phyloP scores from a whole-genome alignment of 352 stramenopile species.

The Phytophthora crassamura region DNA sequence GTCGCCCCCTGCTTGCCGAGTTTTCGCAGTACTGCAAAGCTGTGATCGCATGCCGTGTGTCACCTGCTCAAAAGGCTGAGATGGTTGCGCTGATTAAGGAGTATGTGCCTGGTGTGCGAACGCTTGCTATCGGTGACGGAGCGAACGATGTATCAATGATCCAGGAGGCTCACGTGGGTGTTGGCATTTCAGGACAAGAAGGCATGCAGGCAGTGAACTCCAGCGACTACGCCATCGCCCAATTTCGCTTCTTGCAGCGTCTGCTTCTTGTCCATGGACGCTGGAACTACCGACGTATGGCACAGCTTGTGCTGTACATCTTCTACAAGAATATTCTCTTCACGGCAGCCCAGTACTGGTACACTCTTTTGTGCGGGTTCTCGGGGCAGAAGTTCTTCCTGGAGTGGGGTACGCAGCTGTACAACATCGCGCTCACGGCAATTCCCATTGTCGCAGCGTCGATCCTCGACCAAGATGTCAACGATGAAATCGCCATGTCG shows the following conservation, averaged over 20 bases:
- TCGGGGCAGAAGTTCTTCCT: constrained; percentile 89
- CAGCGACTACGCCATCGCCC: constrained; percentile 94
- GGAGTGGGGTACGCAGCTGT: constrained; percentile 78
- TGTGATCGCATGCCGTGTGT: constrained; percentile 89
- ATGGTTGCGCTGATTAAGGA: constrained; percentile 88
- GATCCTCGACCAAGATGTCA: constrained; percentile 80
- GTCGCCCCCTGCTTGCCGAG: constrained; percentile 56
- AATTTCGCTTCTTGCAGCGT: constrained; percentile 92
- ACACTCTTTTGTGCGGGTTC: constrained; percentile 76
- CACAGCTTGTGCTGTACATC: constrained; percentile 92
- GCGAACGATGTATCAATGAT: constrained; percentile 98
- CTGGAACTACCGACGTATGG: constrained; percentile 92
- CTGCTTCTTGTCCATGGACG: constrained; percentile 92
- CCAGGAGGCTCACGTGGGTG: constrained; percentile 91
- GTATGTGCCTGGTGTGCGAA: constrained; percentile 71
- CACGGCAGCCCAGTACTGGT: constrained; percentile 79
- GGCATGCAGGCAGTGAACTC: constrained; percentile 94
- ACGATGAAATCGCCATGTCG: constrained; percentile 64
- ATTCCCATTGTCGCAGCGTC: constrained; percentile 74
- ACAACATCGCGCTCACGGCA: constrained; percentile 81
- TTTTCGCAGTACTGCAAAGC: constrained; percentile 87
- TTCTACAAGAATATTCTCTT: constrained; percentile 95
- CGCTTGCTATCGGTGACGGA: constrained; percentile 93
- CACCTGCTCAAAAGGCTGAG: constrained; percentile 86
- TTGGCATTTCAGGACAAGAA: constrained; percentile 93